These are phyloP conservation scores for Cyclotella baltica DNA, from an alignment of 108 stramenopile genomes.

Conservation along the genomic window DNA sequence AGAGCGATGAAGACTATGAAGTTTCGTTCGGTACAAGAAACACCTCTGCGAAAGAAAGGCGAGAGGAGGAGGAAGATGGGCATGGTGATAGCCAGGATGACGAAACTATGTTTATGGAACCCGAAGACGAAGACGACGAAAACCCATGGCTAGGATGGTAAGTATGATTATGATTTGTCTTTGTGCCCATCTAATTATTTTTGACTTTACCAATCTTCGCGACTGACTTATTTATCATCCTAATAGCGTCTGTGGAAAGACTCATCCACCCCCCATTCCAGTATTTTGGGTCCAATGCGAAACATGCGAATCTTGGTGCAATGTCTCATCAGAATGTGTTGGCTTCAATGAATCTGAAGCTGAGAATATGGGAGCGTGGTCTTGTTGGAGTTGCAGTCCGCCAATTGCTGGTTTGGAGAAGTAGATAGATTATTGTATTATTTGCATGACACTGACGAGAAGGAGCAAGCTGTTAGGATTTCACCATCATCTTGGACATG, in stretches of 20 bases:
- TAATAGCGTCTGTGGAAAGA: slow-evolving; percentile 67
- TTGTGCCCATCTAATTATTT: background rate
- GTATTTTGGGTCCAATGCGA: slow-evolving; percentile 89
- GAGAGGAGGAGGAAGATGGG: background rate
- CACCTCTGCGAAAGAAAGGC: background rate
- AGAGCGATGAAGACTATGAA: background rate
- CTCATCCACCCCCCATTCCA: slow-evolving; percentile 46
- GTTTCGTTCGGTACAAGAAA: background rate
- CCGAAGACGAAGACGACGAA: slow-evolving; percentile 49
- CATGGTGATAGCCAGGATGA: slow-evolving; percentile 4
- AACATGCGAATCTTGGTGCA: slow-evolving; percentile 75
- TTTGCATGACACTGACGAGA: too few species aligned
- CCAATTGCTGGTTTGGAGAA: slow-evolving; percentile 36
- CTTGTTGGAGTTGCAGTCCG: slow-evolving; percentile 48
- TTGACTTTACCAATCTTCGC: background rate
- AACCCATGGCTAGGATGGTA: slow-evolving; percentile 78
- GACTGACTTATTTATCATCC: background rate
- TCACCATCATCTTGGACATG: too few species aligned
- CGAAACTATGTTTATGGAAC: slow-evolving; percentile 11
- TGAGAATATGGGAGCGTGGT: slow-evolving; percentile 43
- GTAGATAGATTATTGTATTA: background rate
- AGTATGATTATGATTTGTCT: background rate
- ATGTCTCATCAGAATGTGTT: slow-evolving; percentile 65
- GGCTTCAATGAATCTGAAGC: slow-evolving; percentile 67
- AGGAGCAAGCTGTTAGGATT: too few species aligned